These are phyloP conservation scores for Calonectria pseudoturangicola DNA, from an alignment of 2,329 filamentous ascomycete species.

Conservation along the genomic window DNA sequence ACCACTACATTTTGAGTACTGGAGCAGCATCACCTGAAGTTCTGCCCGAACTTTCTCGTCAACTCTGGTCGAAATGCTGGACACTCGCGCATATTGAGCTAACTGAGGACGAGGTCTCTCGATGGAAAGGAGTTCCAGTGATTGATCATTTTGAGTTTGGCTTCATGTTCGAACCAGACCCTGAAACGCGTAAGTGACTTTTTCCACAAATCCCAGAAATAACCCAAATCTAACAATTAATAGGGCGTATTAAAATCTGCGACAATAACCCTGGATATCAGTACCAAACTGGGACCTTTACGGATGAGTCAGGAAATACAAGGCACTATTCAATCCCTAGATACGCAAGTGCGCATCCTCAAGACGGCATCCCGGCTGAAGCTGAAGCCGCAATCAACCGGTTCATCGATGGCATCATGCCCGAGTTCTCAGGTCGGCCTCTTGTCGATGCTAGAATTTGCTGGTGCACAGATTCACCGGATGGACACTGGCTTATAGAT, in stretches of 20 bases:
- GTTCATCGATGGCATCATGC: conserved; percentile 46
- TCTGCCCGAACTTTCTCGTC: conserved; percentile 33
- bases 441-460: conserved; percentile 50
- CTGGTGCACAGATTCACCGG: conserved; percentile 54
- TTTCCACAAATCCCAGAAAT: not conserved
- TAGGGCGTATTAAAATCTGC: conserved; percentile 41
- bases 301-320: conserved; percentile 10
- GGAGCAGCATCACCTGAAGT: conserved; percentile 41
- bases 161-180: conserved; percentile 41
- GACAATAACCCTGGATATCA: conserved; percentile 43
- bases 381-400: conserved; percentile 24
- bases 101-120: conserved; percentile 32
- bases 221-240: not conserved
- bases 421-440: conserved; percentile 51
- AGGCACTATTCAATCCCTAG: conserved; percentile 37
- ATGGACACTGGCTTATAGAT: conserved; percentile 53
- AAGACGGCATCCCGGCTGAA: conserved; percentile 39
- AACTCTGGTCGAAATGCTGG: conserved; percentile 44
- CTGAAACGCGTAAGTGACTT: conserved; percentile 34
- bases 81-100: conserved; percentile 40
- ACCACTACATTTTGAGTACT: conserved; percentile 38
- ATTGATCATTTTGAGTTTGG: conserved; percentile 42
- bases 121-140: conserved; percentile 40
- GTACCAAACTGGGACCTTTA: conserved; percentile 27
- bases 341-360: conserved; percentile 36